phyloP scores from a whole-genome alignment of 2,329 filamentous ascomycete species.

The Talaromyces verruculosus region DNA sequence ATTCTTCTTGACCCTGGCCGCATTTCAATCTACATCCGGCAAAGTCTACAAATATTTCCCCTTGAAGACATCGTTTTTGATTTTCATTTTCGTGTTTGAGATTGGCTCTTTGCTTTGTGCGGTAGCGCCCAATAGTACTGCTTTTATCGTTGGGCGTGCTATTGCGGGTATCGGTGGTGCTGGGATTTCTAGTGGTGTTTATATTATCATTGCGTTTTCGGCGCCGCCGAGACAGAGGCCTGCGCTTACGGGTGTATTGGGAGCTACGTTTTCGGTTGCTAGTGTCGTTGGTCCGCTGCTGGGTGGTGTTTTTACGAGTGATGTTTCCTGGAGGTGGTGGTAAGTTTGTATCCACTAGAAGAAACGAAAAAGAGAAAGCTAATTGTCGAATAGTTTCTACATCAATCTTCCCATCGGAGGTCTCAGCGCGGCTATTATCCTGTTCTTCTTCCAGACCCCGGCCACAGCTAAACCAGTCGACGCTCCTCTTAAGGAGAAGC shows the following conservation, averaged over 20 bases:
- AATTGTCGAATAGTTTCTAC: constrained; percentile 29
- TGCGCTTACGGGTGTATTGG: constrained; percentile 46
- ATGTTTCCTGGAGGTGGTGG: constrained; percentile 50
- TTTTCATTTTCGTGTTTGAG: constrained; percentile 44
- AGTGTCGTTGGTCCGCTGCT: constrained; percentile 51
- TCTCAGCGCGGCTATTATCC: constrained; percentile 27
- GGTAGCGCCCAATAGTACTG: constrained; percentile 35
- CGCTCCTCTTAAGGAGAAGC: constrained; percentile 25
- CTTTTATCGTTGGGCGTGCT: constrained; percentile 42
- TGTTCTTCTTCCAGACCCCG: constrained; percentile 31
- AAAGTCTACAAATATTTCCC: constrained; percentile 35
- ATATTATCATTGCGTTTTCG: constrained; percentile 30
- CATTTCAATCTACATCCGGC: constrained; percentile 37
- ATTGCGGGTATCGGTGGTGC: constrained; percentile 38
- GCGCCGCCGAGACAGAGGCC: constrained; percentile 19
- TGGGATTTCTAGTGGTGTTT: constrained; percentile 33
- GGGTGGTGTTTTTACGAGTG: constrained; percentile 48
- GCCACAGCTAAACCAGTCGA: constrained; percentile 19
- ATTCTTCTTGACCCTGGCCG: constrained; percentile 37
- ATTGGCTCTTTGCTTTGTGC: constrained; percentile 42
- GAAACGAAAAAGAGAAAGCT: neutral
- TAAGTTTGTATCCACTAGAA: neutral
- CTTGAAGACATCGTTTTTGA: constrained; percentile 37
- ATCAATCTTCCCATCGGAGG: constrained; percentile 38
- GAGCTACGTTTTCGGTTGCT: constrained; percentile 52